A percentile compares a stretch with the other conserved stretches of the same genome.
Evolutionary conservation across 2,329 filamentous ascomycete species (phyloP).

Genomic region (Stachybotrys elegans): DNA sequence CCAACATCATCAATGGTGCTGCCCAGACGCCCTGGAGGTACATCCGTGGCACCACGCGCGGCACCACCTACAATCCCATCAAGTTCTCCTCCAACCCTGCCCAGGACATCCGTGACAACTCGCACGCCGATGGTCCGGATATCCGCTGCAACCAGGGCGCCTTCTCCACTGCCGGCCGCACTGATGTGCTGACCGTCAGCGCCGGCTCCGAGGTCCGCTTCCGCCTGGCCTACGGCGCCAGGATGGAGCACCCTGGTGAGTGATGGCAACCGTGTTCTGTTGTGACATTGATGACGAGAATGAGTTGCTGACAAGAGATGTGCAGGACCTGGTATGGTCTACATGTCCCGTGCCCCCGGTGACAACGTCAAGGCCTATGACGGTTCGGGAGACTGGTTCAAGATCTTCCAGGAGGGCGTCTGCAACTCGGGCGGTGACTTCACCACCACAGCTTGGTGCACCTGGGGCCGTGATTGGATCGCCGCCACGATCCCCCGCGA

Average conservation of each 20-base stretch:
- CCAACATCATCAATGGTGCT: constrained; percentile 15
- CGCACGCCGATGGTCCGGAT: constrained; percentile 15
- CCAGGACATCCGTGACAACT: constrained; percentile 16
- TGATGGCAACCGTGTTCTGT: not conserved
- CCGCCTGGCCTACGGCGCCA: constrained; percentile 13
- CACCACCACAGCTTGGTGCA: constrained; percentile 3
- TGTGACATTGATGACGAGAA: not conserved
- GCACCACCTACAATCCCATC: constrained; percentile 20
- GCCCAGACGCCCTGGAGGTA: constrained; percentile 12
- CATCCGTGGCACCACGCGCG: constrained; percentile 19
- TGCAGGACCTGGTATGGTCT: constrained; percentile 15
- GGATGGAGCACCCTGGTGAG: constrained; percentile 15
- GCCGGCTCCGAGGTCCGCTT: constrained; percentile 17
- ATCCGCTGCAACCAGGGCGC: constrained; percentile 24
- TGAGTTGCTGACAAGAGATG: not conserved
- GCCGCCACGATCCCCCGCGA: constrained; percentile 2
- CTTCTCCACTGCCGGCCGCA: constrained; percentile 13
- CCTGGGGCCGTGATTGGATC: constrained; percentile 1
- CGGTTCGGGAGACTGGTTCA: constrained; percentile 17
- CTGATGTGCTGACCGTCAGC: constrained; percentile 16
- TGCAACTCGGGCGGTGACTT: constrained; percentile 1
- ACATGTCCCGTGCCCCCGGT: constrained; percentile 19
- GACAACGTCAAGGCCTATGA: constrained; percentile 20
- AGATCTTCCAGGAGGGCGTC: constrained; percentile 5
- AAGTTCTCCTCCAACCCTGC: constrained; percentile 20